phyloP scores from a whole-genome alignment of 768 basidiomycete species.

The Lentinula aciculospora region DNA sequence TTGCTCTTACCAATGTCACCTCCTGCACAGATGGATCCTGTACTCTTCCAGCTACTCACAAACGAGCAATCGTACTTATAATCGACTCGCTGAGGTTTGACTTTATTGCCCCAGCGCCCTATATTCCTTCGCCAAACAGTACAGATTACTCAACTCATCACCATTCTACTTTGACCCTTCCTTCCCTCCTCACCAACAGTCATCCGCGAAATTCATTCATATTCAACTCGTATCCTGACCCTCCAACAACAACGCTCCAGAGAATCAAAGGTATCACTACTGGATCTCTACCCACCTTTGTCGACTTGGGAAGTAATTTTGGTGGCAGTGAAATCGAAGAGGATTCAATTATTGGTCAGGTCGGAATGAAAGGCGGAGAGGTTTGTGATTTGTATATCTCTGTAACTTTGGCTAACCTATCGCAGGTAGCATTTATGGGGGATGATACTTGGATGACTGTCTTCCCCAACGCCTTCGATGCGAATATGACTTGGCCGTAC shows the following conservation, averaged over 20 bases:
- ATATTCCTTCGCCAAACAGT: constrained; percentile 30
- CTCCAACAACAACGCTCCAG: constrained; percentile 93
- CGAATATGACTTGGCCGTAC: constrained; percentile 75
- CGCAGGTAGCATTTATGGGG: constrained; percentile 83
- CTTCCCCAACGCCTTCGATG: constrained; percentile 71
- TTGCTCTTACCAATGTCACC: constrained; percentile 58
- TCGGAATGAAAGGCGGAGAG: constrained; percentile 51
- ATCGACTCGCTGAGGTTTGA: constrained; percentile 94
- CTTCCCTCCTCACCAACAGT: constrained; percentile 57
- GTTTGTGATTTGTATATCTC: constrained; percentile 28
- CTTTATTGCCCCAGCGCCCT: constrained; percentile 74
- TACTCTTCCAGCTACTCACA: constrained; percentile 60
- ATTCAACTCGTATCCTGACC: constrained; percentile 88
- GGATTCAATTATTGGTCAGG: constrained; percentile 81
- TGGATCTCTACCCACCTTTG: constrained; percentile 91
- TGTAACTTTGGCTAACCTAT: background rate
- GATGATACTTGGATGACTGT: constrained; percentile 96
- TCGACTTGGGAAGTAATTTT: constrained; percentile 92
- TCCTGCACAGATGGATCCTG: constrained; percentile 33
- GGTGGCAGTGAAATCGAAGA: constrained; percentile 82
- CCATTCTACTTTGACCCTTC: constrained; percentile 80
- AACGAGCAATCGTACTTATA: constrained; percentile 76
- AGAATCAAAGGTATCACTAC: constrained; percentile 94
- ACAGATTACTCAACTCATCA: constrained; percentile 51
- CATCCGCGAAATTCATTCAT: constrained; percentile 75